phyloP scores from a whole-genome alignment of 2,329 filamentous ascomycete genomes.

The Coniella vitis region DNA sequence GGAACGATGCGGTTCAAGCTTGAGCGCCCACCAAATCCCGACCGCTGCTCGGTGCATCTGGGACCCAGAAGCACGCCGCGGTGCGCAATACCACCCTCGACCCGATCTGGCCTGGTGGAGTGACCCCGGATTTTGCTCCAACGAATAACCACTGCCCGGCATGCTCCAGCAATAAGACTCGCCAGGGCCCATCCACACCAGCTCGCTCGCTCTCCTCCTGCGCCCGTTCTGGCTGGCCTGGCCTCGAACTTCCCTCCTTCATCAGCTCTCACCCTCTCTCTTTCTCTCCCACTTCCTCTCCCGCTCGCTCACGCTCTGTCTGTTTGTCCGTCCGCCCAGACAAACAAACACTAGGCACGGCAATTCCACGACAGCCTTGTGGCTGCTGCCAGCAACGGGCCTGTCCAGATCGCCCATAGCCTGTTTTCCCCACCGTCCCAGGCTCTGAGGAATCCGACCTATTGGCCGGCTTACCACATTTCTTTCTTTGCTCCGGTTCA shows the following conservation, averaged over 20 bases:
- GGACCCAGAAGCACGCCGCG: background rate
- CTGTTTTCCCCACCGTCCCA: no score
- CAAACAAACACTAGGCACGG: no score
- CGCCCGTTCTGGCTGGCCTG: conserved; percentile 2
- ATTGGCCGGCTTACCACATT: conserved; percentile 12
- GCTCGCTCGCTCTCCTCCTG: no score
- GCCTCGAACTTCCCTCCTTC: background rate
- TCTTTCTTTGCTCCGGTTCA: conserved; percentile 23
- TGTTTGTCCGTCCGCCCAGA: no score
- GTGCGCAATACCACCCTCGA: background rate
- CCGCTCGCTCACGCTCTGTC: no score
- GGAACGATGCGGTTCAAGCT: no score
- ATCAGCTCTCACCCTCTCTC: background rate
- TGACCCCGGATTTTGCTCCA: conserved; percentile 16
- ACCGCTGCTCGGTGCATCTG: background rate
- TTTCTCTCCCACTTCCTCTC: no score
- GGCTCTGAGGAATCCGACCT: no score
- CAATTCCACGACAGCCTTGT: no score
- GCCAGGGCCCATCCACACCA: conserved; percentile 1
- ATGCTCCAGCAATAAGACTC: conserved; percentile 13
- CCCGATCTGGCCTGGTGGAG: conserved; percentile 7
- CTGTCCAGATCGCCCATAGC: no score
- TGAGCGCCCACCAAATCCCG: background rate
- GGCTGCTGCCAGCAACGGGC: no score
- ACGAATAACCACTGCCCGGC: conserved; percentile 4